phyloP scores from a whole-genome alignment of 2,329 filamentous ascomycete species.

The Colletotrichum eleusines region DNA sequence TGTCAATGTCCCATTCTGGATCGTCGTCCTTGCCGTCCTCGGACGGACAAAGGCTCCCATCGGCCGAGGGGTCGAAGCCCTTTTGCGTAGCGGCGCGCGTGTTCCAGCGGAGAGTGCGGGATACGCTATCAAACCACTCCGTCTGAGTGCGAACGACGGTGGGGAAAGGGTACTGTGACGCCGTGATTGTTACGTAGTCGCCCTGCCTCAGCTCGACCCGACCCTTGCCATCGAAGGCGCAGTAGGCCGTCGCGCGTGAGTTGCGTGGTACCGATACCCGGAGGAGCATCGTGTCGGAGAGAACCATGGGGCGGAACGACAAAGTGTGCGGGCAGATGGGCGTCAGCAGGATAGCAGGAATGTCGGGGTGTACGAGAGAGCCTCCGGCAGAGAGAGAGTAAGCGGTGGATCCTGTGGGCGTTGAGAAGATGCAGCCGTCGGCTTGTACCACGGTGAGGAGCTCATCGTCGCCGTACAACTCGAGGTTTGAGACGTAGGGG shows the following conservation, averaged over 20 bases:
- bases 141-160: constrained; percentile 90
- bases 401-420: constrained; percentile 92
- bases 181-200: constrained; percentile 95
- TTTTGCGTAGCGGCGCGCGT: constrained; percentile 93
- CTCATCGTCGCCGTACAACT: constrained; percentile 95
- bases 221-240: constrained; percentile 96
- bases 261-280: constrained; percentile 87
- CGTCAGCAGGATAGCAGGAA: constrained; percentile 94
- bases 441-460: constrained; percentile 95
- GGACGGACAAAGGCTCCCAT: constrained; percentile 48
- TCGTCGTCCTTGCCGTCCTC: constrained; percentile 67
- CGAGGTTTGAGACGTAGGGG: constrained; percentile 95
- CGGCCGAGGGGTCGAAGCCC: constrained; percentile 73
- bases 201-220: constrained; percentile 93
- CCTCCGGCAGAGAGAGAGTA: constrained; percentile 97
- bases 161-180: constrained; percentile 96
- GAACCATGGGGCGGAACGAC: constrained; percentile 97
- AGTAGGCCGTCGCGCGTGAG: constrained; percentile 94
- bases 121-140: constrained; percentile 98
- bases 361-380: constrained; percentile 94
- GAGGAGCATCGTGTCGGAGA: constrained; percentile 93
- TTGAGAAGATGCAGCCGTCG: constrained; percentile 97
- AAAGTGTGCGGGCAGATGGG: constrained; percentile 98
- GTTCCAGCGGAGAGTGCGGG: constrained; percentile 94
- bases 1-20: constrained; percentile 93